Conservation (phyloP, 108 stramenopile genomes). For the Cyclotella choctawhatcheeana region DNA sequence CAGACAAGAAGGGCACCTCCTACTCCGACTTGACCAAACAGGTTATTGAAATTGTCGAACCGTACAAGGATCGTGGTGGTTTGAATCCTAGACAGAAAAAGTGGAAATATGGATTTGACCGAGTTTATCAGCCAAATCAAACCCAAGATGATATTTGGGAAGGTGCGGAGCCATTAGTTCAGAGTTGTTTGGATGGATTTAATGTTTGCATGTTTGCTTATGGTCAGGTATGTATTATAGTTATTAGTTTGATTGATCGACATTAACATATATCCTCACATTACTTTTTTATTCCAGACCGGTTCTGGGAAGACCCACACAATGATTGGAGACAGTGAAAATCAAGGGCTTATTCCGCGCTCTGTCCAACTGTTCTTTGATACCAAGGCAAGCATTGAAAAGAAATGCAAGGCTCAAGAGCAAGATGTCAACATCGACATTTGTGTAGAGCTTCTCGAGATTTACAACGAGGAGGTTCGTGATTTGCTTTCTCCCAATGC, state of each 20-base stretch:
- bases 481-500: conserved; percentile 75
- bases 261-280: not conserved
- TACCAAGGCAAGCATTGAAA: conserved; percentile 65
- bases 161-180: conserved; percentile 85
- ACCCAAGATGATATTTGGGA: conserved; percentile 86
- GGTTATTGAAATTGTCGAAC: conserved; percentile 72
- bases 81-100: conserved; percentile 68
- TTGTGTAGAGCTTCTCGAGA: conserved; percentile 92
- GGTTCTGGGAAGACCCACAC: conserved; percentile 93
- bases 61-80: conserved; percentile 82
- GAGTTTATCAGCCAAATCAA: conserved; percentile 62
- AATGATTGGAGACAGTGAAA: conserved; percentile 82
- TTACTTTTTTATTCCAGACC: conserved; percentile 6
- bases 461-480: conserved; percentile 97
- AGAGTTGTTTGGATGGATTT: conserved; percentile 86
- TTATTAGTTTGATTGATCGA: conserved; percentile 41
- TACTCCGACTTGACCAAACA: conserved; percentile 80
- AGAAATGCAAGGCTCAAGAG: conserved; percentile 25
- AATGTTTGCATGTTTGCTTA: conserved; percentile 95
- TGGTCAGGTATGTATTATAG: conserved; percentile 78
- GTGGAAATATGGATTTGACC: conserved; percentile 81
- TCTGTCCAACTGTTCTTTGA: conserved; percentile 84
- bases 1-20: conserved; percentile 33
- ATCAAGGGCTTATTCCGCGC: conserved; percentile 73
- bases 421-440: conserved; percentile 70